phyloP scores from a whole-genome alignment of 257 asterid genomes.

The Sherardia arvensis region DNA sequence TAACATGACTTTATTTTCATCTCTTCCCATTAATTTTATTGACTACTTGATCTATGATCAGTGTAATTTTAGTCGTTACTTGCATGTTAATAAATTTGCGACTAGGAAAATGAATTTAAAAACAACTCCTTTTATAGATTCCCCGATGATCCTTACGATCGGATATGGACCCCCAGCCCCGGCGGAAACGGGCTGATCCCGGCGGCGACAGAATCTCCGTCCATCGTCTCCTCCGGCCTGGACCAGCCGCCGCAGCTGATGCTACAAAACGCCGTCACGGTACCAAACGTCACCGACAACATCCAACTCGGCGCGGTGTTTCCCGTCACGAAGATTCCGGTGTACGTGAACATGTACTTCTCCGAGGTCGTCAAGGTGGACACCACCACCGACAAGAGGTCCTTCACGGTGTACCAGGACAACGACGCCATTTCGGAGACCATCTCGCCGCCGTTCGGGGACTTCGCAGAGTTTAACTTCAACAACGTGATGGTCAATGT shows the following conservation, averaged over 20 bases:
- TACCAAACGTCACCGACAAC: slow-evolving; percentile 5
- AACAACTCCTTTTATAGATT: slow-evolving; percentile 11
- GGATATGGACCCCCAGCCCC: slow-evolving; percentile 40
- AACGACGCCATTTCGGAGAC: slow-evolving; percentile 11
- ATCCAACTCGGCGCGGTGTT: slow-evolving; percentile 21
- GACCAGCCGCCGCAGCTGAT: slow-evolving; percentile 46
- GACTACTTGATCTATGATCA: too few species aligned
- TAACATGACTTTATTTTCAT: too few species aligned
- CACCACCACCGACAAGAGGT: slow-evolving; percentile 25
- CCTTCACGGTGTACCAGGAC: slow-evolving; percentile 23
- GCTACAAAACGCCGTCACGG: slow-evolving; percentile 31
- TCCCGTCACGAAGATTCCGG: slow-evolving; percentile 14
- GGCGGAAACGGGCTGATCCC: slow-evolving; percentile 14
- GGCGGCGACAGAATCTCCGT: slow-evolving; percentile 15
- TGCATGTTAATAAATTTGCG: too few species aligned
- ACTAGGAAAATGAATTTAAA: not conserved
- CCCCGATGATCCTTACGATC: slow-evolving; percentile 33
- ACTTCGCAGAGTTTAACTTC: not conserved
- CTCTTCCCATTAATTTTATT: too few species aligned
- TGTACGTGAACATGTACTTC: slow-evolving; percentile 40
- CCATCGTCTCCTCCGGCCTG: not conserved
- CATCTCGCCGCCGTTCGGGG: slow-evolving; percentile 30
- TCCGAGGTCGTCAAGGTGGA: slow-evolving; percentile 35
- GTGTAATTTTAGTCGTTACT: too few species aligned
- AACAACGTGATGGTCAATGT: slow-evolving; percentile 19